These are phyloP conservation scores for Nitzschia sp. DNA, from an alignment of 108 stramenopile genomes.

Conservation along the genomic window DNA sequence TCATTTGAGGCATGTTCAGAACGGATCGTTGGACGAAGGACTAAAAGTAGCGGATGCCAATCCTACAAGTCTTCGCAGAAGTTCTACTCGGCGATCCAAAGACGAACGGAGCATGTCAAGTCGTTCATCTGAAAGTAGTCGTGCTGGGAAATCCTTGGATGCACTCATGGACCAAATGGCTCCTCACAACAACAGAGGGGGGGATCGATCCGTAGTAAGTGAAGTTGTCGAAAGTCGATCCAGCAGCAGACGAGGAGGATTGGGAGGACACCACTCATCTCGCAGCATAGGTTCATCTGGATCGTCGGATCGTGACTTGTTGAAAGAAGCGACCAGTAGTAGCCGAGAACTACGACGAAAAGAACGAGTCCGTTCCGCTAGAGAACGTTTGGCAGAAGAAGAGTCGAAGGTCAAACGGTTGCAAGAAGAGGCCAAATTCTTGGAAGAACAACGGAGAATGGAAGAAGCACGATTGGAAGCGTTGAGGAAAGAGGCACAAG, in stretches of 20 bases:
- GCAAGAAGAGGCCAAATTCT: not conserved
- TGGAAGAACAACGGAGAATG: not conserved
- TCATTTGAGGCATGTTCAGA: not conserved
- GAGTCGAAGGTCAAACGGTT: not conserved
- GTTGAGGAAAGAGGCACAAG: not conserved
- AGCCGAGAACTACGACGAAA: not conserved
- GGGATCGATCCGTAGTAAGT: no score
- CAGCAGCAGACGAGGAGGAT: not conserved
- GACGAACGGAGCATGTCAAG: not conserved
- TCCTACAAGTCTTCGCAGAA: not conserved
- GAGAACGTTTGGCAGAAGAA: not conserved
- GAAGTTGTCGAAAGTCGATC: not conserved
- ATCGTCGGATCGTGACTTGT: no score
- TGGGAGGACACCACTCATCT: not conserved
- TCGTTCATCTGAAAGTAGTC: not conserved
- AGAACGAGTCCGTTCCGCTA: not conserved
- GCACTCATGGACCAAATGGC: not conserved
- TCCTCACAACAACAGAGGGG: not conserved
- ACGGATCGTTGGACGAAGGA: not conserved
- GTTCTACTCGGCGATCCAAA: not conserved
- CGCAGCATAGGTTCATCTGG: no score
- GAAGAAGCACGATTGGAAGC: not conserved
- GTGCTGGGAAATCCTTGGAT: not conserved
- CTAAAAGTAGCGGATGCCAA: not conserved
- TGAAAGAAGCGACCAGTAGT: not conserved